Percentiles rank a stretch among this genome's conserved stretches.
phyloP scores from a whole-genome alignment of 805 yeast species.

The Yamadazyma paraphyllophila region DNA sequence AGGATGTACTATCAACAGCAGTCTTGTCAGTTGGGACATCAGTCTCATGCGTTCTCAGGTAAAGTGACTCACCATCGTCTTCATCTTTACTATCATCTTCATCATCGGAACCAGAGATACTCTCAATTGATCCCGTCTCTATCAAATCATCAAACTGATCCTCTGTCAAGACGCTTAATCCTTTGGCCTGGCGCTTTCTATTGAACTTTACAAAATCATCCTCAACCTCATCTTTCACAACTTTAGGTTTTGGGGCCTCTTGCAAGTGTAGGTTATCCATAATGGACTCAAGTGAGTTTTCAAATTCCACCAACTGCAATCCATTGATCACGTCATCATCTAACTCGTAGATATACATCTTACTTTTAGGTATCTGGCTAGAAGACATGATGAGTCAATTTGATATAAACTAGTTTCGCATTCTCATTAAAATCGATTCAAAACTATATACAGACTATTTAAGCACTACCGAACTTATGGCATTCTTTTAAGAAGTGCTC shows the following conservation, averaged over 20 bases:
- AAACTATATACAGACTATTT: slow-evolving; percentile 7
- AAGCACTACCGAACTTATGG: slow-evolving; percentile 63
- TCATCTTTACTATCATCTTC: slow-evolving; percentile 27
- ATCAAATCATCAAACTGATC: slow-evolving; percentile 56
- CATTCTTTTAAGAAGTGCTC: slow-evolving; percentile 83
- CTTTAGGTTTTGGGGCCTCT: background rate
- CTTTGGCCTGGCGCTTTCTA: slow-evolving; percentile 49
- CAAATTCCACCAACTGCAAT: slow-evolving; percentile 54
- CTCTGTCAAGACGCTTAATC: slow-evolving; percentile 48
- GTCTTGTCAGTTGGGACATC: slow-evolving; percentile 4
- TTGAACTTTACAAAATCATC: slow-evolving; percentile 58
- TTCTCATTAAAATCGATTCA: background rate
- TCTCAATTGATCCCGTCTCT: slow-evolving; percentile 49
- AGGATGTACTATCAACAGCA: slow-evolving; percentile 14
- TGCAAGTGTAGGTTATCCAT: background rate
- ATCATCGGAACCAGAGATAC: slow-evolving; percentile 56
- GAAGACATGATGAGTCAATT: background rate
- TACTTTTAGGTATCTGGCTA: slow-evolving; percentile 14
- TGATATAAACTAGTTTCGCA: background rate
- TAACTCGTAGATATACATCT: slow-evolving; percentile 51
- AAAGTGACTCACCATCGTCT: slow-evolving; percentile 15
- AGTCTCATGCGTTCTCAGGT: slow-evolving; percentile 18
- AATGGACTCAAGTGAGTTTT: slow-evolving; percentile 18
- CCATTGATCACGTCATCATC: slow-evolving; percentile 40
- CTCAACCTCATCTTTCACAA: background rate